These are phyloP conservation scores for Monilinia fructicola DNA, from an alignment of 2,329 filamentous ascomycete genomes.

Conservation along the genomic window DNA sequence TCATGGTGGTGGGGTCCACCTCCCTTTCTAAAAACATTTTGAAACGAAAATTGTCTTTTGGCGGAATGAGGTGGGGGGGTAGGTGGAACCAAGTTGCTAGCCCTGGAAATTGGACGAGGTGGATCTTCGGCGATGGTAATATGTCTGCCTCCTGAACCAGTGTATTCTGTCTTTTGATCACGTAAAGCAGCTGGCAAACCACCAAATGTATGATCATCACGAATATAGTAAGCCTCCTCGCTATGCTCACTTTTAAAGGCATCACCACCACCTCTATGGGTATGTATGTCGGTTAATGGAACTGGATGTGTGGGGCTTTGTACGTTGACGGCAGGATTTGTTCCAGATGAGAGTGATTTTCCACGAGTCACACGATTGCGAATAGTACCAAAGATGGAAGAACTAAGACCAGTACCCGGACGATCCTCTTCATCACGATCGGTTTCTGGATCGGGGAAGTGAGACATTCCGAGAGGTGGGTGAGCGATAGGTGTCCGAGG, in stretches of 20 bases:
- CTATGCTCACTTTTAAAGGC: slow-evolving; percentile 30
- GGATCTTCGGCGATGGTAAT: slow-evolving; percentile 49
- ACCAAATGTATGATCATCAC: slow-evolving; percentile 49
- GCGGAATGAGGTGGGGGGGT: slow-evolving; percentile 60
- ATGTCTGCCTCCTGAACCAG: slow-evolving; percentile 49
- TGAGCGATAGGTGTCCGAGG: slow-evolving; percentile 48
- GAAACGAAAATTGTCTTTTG: slow-evolving; percentile 86
- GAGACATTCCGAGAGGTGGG: slow-evolving; percentile 84
- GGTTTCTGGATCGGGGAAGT: slow-evolving; percentile 68
- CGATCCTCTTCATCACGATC: slow-evolving; percentile 52
- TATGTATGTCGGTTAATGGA: slow-evolving; percentile 57
- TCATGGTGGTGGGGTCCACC: slow-evolving; percentile 25
- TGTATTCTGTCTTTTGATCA: slow-evolving; percentile 49
- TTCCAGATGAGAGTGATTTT: slow-evolving; percentile 24
- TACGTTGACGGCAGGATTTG: slow-evolving; percentile 40
- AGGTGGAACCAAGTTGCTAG: slow-evolving; percentile 46
- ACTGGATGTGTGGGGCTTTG: slow-evolving; percentile 61
- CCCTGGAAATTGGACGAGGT: slow-evolving; percentile 24
- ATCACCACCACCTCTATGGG: slow-evolving; percentile 45
- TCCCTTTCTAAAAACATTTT: slow-evolving; percentile 65
- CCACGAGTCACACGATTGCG: slow-evolving; percentile 46
- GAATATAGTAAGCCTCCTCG: slow-evolving; percentile 46
- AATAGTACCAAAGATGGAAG: slow-evolving; percentile 58
- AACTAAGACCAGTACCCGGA: slow-evolving; percentile 51
- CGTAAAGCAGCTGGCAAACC: slow-evolving; percentile 46